Percentiles rank a stretch among this genome's conserved stretches.
Conservation (phyloP, 1,139 yeast species). For the Kodamaea sp. region DNA sequence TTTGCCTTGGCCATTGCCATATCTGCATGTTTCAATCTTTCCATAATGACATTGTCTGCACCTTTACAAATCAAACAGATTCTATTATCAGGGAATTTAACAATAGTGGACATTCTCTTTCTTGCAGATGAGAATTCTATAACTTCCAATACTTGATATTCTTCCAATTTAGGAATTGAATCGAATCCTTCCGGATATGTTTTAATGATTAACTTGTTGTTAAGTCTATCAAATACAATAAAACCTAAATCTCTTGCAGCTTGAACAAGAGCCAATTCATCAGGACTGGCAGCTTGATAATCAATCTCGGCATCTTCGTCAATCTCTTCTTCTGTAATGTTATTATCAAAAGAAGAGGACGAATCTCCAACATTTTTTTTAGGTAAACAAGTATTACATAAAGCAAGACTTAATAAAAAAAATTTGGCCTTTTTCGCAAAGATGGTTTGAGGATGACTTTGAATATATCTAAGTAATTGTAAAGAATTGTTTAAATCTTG, state of each 20-base stretch:
- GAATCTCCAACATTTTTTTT: too few relatives aligned
- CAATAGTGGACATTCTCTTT: slow-evolving; percentile 91
- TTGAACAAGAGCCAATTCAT: slow-evolving; percentile 85
- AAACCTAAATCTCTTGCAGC: slow-evolving; percentile 96
- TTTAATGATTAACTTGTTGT: slow-evolving; percentile 57
- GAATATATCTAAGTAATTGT: slow-evolving; percentile 66
- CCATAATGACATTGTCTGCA: slow-evolving; percentile 90
- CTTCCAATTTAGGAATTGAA: slow-evolving; percentile 56
- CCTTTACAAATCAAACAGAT: slow-evolving; percentile 86
- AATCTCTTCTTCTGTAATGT: slow-evolving; percentile 7
- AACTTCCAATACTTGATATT: slow-evolving; percentile 69
- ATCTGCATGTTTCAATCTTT: slow-evolving; percentile 56
- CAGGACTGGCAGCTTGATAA: slow-evolving; percentile 95
- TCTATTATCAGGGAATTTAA: slow-evolving; percentile 74
- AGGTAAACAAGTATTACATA: slow-evolving; percentile 90
- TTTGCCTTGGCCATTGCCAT: slow-evolving; percentile 60
- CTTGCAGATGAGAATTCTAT: slow-evolving; percentile 86
- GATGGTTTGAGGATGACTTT: slow-evolving; percentile 62
- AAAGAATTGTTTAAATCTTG: slow-evolving; percentile 35
- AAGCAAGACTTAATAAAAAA: slow-evolving; percentile 75
- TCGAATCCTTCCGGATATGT: slow-evolving; percentile 84
- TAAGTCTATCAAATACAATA: slow-evolving; percentile 67
- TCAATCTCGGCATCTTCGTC: slow-evolving; percentile 49
- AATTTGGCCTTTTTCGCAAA: slow-evolving; percentile 74
- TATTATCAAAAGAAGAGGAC: slow-evolving; percentile 6